phyloP scores from a whole-genome alignment of 805 yeast genomes.

The Teunomyces funiuensis region DNA sequence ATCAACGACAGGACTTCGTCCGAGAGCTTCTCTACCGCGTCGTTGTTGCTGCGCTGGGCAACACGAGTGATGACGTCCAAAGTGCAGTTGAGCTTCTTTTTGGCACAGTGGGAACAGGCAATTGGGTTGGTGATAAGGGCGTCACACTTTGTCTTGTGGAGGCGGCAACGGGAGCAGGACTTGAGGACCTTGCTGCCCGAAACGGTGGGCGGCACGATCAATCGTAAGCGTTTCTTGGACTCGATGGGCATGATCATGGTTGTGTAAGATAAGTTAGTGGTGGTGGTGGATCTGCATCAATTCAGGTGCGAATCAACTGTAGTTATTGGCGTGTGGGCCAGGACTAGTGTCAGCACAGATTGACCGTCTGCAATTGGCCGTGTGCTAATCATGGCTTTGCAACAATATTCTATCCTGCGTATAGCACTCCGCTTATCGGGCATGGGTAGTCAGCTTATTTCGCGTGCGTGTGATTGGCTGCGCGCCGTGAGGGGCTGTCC shows the following conservation, averaged over 20 bases:
- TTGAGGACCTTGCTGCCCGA: conserved; percentile 31
- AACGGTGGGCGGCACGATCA: conserved; percentile 11
- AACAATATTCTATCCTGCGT: neutral
- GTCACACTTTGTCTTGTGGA: conserved; percentile 67
- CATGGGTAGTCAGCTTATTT: conserved; percentile 6
- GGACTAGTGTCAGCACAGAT: neutral
- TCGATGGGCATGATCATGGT: conserved; percentile 14
- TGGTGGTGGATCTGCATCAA: neutral
- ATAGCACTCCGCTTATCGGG: conserved; percentile 10
- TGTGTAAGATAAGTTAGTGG: neutral
- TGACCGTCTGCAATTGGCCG: neutral
- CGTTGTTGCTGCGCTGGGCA: conserved; percentile 45
- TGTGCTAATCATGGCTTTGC: neutral
- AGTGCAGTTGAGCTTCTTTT: conserved; percentile 51
- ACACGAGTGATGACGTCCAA: conserved; percentile 49
- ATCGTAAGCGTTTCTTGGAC: conserved; percentile 12
- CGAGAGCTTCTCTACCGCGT: conserved; percentile 24
- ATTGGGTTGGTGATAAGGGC: conserved; percentile 50
- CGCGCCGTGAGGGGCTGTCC: neutral
- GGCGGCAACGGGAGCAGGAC: conserved; percentile 64
- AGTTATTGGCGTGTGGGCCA: neutral
- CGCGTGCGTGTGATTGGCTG: conserved; percentile 8
- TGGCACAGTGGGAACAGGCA: conserved; percentile 58
- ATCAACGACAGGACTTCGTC: conserved; percentile 26
- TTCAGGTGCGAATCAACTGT: neutral